A percentile compares a stretch with the other conserved stretches of the same genome.
These are phyloP conservation scores for Pisolithus tinctorius DNA, from an alignment of 768 basidiomycete genomes.

Conservation along the genomic window DNA sequence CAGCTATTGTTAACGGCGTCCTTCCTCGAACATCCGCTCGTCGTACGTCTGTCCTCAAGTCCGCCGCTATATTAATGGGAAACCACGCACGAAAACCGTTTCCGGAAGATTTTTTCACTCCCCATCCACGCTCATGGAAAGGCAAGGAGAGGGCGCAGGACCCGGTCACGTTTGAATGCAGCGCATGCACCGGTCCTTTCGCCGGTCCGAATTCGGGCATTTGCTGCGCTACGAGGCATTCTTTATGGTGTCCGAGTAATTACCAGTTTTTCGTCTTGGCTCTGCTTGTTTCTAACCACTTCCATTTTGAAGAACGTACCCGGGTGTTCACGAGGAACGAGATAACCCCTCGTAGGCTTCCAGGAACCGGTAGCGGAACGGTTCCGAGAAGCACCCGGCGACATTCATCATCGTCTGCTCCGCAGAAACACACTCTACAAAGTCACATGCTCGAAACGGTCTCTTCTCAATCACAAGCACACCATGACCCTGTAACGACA, in stretches of 20 bases:
- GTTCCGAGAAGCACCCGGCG: constrained; percentile 16
- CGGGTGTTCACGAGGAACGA: constrained; percentile 33
- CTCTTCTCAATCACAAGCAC: constrained; percentile 2
- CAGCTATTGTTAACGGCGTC: constrained; percentile 43
- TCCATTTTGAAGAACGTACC: constrained; percentile 23
- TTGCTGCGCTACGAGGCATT: constrained; percentile 42
- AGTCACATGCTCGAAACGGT: constrained; percentile 7
- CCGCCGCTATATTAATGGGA: constrained; percentile 24
- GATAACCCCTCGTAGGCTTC: constrained; percentile 21
- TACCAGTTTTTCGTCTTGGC: constrained; percentile 2
- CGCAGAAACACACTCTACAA: constrained; percentile 2
- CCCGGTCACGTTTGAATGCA: constrained; percentile 21
- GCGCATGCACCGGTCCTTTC: constrained; percentile 15
- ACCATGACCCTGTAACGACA: neutral
- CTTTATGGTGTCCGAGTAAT: constrained; percentile 38
- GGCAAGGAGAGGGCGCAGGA: constrained; percentile 44
- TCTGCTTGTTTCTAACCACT: constrained; percentile 4
- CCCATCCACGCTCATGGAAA: constrained; percentile 43
- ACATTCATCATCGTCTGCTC: constrained; percentile 17
- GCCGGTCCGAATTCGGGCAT: constrained; percentile 30
- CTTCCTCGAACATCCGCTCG: constrained; percentile 28
- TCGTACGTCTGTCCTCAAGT: constrained; percentile 20
- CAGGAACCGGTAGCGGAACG: constrained; percentile 1
- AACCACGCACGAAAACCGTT: constrained; percentile 27
- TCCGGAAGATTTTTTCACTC: constrained; percentile 48